Evolutionary conservation across 179 eudicot genomes (phyloP), one percentile per base, ranked within the genome.

Genomic region (Spergularia azorica): DNA sequence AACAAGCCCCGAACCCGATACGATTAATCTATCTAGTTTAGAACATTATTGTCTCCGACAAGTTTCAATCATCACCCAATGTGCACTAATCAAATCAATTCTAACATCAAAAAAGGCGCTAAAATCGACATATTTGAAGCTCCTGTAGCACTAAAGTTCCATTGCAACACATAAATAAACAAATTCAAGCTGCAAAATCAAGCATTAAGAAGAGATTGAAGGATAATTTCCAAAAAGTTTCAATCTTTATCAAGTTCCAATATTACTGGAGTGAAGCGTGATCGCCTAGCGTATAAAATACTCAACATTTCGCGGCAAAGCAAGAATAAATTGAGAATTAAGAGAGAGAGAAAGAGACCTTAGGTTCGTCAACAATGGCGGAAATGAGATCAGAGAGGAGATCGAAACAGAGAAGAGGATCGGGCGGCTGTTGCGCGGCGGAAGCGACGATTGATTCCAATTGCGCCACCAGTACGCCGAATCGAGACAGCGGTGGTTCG

Each of bases 381-480:
- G 95, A 86, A 5, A 90, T 86, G 83, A 95, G 97, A 88, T 95
- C 97, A 67, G 99, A 95, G 32, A 95, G 91, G 41, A 95, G 97
- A 90, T 95, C 97, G 81, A 95, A 93, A 75, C 97, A 95, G 63
- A 95, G 87, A 14, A 95, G 89, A 72, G 97, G 87, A 78, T 93
- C 97, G 6, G 99, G 98, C 18, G 89, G 80, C 78, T 93, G 89
- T 67, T 91, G 95, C 55, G 88, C 75, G 4, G 98, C 91, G n/a
- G 99, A 93, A 8, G 89, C 89, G 2, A 93, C 97, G 41, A 95
- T 88, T 6, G 99, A 95, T 83, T 95, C 97, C 69, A 95, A 81
- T 73, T 95, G 97, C 67, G 97, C 99, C 63, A 90, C 97, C 20
- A 95, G 83, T 2, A 95, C 97, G 10, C 97, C 97, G 80, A 95